Evolutionary conservation across 257 asterid genomes (phyloP).

Genomic region (Solanum tarapatanum): DNA sequence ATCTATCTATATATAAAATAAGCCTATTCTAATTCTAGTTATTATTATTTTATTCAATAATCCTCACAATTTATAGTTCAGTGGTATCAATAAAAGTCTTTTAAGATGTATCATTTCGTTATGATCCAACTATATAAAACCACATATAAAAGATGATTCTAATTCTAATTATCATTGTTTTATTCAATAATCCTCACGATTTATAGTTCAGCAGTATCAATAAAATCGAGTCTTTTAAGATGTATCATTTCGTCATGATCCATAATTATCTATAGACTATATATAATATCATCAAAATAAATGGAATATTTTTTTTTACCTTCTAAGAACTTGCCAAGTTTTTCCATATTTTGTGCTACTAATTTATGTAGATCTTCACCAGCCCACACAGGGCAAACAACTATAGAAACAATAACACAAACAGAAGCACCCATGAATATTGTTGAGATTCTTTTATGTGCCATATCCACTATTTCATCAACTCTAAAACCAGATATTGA

Average conservation of each 20-base stretch:
- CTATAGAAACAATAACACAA: conserved; percentile 42
- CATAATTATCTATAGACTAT: neutral
- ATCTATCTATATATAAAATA: no score
- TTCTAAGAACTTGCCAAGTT: conserved; percentile 47
- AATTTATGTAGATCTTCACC: conserved; percentile 71
- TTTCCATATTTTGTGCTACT: conserved; percentile 36
- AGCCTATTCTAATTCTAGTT: neutral
- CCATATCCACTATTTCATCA: conserved; percentile 41
- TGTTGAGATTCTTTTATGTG: conserved; percentile 42
- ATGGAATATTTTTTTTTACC: conserved; percentile 12
- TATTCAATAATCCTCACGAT: neutral
- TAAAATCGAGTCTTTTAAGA: neutral
- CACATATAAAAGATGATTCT: neutral
- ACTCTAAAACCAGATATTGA: conserved; percentile 52
- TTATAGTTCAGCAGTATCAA: neutral
- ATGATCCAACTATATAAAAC: neutral
- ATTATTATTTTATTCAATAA: no score
- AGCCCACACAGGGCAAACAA: conserved; percentile 68
- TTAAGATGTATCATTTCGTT: no score
- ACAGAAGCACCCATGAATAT: conserved; percentile 50
- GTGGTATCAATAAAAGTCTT: no score
- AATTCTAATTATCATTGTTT: neutral
- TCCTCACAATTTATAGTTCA: neutral
- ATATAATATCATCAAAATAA: neutral
- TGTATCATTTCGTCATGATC: neutral